Conservation (phyloP, 371 early-diverging fungal genomes). For the Mucor piriformis region DNA sequence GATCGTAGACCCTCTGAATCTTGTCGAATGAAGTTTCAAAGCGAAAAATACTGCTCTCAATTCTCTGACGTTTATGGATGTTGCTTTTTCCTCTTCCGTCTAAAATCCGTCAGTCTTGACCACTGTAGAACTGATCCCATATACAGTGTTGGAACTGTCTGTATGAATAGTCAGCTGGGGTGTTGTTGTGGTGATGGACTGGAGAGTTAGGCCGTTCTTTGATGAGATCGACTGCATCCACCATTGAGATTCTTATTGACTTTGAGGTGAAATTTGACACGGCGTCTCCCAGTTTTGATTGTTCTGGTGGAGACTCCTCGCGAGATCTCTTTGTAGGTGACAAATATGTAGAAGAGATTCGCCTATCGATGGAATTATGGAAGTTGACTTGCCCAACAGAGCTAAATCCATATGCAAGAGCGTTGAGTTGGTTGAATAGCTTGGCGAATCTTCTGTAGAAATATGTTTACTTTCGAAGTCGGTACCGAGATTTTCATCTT, state of each 20-base stretch:
- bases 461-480: neutral
- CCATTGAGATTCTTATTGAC: slow-evolving; percentile 6
- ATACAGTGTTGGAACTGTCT: slow-evolving; percentile 18
- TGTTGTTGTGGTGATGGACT: neutral
- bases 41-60: slow-evolving; percentile 24
- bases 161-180: slow-evolving; percentile 5
- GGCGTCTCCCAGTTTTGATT: slow-evolving; percentile 3
- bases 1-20: slow-evolving; percentile 4
- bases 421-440: neutral
- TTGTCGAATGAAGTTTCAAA: slow-evolving; percentile 13
- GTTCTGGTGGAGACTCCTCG: neutral
- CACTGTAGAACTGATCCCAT: slow-evolving; percentile 8
- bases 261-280: neutral
- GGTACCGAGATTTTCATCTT: neutral
- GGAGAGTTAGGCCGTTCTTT: slow-evolving; percentile 21
- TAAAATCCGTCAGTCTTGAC: slow-evolving; percentile 18
- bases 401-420: neutral
- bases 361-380: neutral
- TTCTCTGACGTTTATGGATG: slow-evolving; percentile 30
- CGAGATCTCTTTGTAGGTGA: slow-evolving; percentile 5
- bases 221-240: slow-evolving; percentile 1
- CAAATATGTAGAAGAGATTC: slow-evolving; percentile 2
- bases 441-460: neutral
- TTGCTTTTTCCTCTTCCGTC: slow-evolving; percentile 11
- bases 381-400: neutral